Evolutionary conservation across 306 rosid species (phyloP), one percentile per base, ranked within the genome.

Genomic region (Geum urbanum): DNA sequence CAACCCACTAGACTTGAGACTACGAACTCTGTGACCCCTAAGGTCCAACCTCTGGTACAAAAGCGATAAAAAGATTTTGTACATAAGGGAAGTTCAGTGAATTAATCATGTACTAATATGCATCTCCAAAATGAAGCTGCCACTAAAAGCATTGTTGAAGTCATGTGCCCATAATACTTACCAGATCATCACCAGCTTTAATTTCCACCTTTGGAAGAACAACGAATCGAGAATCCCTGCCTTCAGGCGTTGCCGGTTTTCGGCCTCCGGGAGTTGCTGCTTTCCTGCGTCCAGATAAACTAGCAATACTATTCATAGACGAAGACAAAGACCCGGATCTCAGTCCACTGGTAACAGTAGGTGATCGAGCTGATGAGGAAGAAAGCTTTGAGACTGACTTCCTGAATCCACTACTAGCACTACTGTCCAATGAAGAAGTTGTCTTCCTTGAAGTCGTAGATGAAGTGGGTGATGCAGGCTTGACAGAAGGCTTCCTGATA

Each of bases 1-100:
- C 82, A 95, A 81, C 76, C 99, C 96, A 78, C 80, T 84, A 46
- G 99, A 84, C 75, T 82, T 91, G 78, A 95, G 97, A 83, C 88
- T 91, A 74, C 91, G 91, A 73, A 95, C 92, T 81, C 88, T 91
- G 76, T 91, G 97, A 60, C 99, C 99, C 81, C 99, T 87, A 45
- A 91, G 99, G 87, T 95, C 99, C 89, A 95, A 74, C 78, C 97
- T 83, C 99, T 94, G 86, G 49, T 37, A 72, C 66, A 79, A 69
- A 74, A 61, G 68, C 63, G 52, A 77, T 24, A 60, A 13, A 73
- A 19, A 40, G 78, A 64, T 70, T 74, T 50, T 72, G 64, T 68
- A 81, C 69, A 71, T 74, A 68, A 71, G 40, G 39, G 32, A 40
- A 41, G 72, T 10, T 14, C 6, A 14, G 39, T 49, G 58, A 24